Conservation (phyloP, 192 early-diverging fungal species). For the Jimgerdemannia lactiflua region DNA sequence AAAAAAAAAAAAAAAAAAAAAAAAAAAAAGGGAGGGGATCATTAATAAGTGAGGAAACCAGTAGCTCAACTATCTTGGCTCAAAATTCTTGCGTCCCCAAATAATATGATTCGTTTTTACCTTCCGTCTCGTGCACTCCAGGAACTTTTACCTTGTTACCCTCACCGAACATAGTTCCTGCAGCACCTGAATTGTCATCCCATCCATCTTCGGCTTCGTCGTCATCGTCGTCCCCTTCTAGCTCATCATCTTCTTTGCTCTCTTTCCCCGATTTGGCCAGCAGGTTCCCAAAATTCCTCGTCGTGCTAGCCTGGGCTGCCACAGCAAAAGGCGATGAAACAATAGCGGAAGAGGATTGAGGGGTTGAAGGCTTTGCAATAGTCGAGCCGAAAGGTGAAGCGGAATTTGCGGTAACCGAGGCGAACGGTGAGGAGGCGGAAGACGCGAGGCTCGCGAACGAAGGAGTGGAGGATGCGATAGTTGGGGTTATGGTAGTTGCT, state of each 20-base stretch:
- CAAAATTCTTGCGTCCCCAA: background rate
- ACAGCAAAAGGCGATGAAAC: slow-evolving; percentile 13
- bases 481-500: background rate
- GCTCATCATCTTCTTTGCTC: slow-evolving; percentile 9
- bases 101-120: slow-evolving; percentile 13
- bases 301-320: background rate
- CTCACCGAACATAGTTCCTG: slow-evolving; percentile 19
- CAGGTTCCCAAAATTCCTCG: slow-evolving; percentile 1
- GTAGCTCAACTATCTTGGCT: too few species aligned
- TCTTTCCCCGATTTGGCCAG: background rate
- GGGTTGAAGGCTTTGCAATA: slow-evolving; percentile 10
- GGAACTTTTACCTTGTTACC: slow-evolving; percentile 26
- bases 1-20: background rate
- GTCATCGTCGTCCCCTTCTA: slow-evolving; percentile 14
- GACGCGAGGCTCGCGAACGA: background rate
- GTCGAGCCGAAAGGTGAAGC: slow-evolving; percentile 29
- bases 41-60: too few species aligned
- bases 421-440: slow-evolving; percentile 1
- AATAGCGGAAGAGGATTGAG: slow-evolving; percentile 9
- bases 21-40: background rate
- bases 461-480: background rate
- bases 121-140: slow-evolving; percentile 22
- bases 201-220: slow-evolving; percentile 5
- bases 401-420: background rate
- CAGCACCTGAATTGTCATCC: slow-evolving; percentile 1